Evolutionary conservation across 192 early-diverging fungal species (phyloP).

Genomic region (Oehlia diaphana): DNA sequence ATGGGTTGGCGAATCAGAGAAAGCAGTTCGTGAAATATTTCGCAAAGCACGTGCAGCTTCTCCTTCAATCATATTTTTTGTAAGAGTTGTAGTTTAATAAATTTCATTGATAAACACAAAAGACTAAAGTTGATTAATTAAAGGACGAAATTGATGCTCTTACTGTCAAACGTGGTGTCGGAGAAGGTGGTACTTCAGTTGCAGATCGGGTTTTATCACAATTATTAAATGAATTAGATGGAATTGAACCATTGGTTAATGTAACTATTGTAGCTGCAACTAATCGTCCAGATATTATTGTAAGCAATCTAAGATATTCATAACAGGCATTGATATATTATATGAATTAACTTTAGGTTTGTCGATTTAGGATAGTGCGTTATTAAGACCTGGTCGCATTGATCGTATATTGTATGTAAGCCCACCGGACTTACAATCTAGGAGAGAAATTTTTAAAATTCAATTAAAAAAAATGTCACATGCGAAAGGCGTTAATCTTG

Average conservation of each 20-base stretch:
- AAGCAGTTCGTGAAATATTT: conserved; percentile 93
- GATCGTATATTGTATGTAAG: conserved; percentile 93
- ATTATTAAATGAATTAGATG: conserved; percentile 91
- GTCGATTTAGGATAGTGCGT: conserved; percentile 70
- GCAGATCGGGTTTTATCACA: conserved; percentile 95
- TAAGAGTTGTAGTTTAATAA: conserved; percentile 47
- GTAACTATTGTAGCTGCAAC: conserved; percentile 98
- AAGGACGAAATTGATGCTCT: conserved; percentile 98
- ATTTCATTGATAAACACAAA: neutral
- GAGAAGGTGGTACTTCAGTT: conserved; percentile 76
- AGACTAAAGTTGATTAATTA: neutral
- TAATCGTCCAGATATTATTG: conserved; percentile 95
- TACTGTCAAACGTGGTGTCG: conserved; percentile 76
- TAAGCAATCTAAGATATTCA: conserved; percentile 26
- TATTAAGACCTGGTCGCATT: conserved; percentile 92
- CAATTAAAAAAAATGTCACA: conserved; percentile 73
- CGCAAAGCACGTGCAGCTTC: conserved; percentile 90
- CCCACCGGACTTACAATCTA: conserved; percentile 77
- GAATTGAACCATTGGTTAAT: conserved; percentile 92
- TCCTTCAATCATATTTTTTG: conserved; percentile 97
- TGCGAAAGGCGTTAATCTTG: conserved; percentile 66
- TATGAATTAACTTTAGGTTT: too few species aligned
- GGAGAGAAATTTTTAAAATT: conserved; percentile 80
- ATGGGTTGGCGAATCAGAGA: conserved; percentile 99
- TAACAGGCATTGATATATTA: too few species aligned